These are phyloP conservation scores for Cordia subcordata DNA, from an alignment of 257 asterid species.

Conservation along the genomic window DNA sequence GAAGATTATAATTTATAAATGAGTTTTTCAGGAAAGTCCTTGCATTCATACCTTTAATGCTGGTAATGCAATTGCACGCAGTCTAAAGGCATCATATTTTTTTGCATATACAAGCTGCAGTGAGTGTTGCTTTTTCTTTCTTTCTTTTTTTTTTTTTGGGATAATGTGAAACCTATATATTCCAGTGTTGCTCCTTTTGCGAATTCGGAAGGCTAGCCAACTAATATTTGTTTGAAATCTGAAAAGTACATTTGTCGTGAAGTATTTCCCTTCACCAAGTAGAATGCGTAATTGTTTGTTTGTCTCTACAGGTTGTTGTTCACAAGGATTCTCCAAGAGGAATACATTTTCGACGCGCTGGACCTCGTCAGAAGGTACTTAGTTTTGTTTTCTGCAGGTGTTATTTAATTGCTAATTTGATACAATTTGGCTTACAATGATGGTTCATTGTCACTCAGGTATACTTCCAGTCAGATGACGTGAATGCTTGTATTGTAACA, in stretches of 20 bases:
- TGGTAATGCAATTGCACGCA: too few relatives aligned
- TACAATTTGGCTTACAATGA: conserved; percentile 1
- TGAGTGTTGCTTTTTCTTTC: background rate
- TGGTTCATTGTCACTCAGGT: conserved; percentile 43
- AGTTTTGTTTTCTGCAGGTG: conserved; percentile 1
- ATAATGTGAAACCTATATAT: too few relatives aligned
- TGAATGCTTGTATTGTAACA: conserved; percentile 90
- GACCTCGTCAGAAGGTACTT: conserved; percentile 90
- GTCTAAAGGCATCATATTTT: too few relatives aligned
- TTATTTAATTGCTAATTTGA: background rate
- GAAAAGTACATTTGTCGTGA: background rate
- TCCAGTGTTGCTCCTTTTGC: too few relatives aligned
- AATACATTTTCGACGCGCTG: conserved; percentile 93
- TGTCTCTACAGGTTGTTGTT: conserved; percentile 61
- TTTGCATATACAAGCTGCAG: too few relatives aligned
- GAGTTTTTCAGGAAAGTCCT: too few relatives aligned
- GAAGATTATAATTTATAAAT: too few relatives aligned
- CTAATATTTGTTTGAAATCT: too few relatives aligned
- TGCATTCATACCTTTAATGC: too few relatives aligned
- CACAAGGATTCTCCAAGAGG: conserved; percentile 96
- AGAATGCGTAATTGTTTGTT: conserved; percentile 3
- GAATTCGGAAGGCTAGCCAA: too few relatives aligned
- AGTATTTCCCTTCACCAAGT: conserved; percentile 9
- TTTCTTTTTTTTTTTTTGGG: too few relatives aligned
- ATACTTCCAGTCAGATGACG: conserved; percentile 82